Base-by-base conservation (phyloP, 2,329 filamentous ascomycete species). In the Exophiala phaeomuriformis region DNA sequence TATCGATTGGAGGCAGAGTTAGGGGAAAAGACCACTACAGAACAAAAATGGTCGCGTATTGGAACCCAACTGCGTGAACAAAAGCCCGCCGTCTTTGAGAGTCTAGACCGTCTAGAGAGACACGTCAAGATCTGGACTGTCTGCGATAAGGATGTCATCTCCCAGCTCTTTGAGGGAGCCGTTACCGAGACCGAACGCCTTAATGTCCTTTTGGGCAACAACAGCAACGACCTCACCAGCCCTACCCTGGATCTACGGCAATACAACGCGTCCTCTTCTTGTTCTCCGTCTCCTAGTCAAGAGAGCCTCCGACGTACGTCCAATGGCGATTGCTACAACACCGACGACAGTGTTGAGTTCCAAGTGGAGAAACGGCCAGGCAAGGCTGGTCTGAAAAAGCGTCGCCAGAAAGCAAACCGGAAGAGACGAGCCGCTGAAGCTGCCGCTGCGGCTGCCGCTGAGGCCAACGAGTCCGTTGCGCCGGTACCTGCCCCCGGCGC, bases 131-230 rank as follows among this genome's bases (percentile, higher is more conserved):
- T 30, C n/a, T 52, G 32, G 30, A 52, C 50, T n/a, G 27, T 27
- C 2, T 32, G 7, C 9, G 29, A 52, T 7, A 30, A 31, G 5
- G 28, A 31, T 3, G 12, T 30, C 8, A 52, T 47, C 27, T 27
- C 27, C 3, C 7, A 43, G 9, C 33, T 47, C n/a, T 48, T 52
- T 33, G 37, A 31, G 6, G 50, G 36, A 4, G n/a, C 42, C 7
- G 28, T 36, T 12, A 52, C 50, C 4, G 50, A 52, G 37, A 2
- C 32, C 28, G 49, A 52, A 31, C 49, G 49, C 12, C 36, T 47
- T 12, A 12, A 29, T 8, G 43, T 47, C 3, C n/a, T 52, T 9
- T 28, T 52, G 2, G 39, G 47, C 4, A 4, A 9, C n/a, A 27
- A 42, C 27, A 33, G 43, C 39, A 43, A 43, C 19, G 19, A 19